Base-by-base conservation (phyloP, 2,329 filamentous ascomycete species). In the Curvularia eragrostidis region DNA sequence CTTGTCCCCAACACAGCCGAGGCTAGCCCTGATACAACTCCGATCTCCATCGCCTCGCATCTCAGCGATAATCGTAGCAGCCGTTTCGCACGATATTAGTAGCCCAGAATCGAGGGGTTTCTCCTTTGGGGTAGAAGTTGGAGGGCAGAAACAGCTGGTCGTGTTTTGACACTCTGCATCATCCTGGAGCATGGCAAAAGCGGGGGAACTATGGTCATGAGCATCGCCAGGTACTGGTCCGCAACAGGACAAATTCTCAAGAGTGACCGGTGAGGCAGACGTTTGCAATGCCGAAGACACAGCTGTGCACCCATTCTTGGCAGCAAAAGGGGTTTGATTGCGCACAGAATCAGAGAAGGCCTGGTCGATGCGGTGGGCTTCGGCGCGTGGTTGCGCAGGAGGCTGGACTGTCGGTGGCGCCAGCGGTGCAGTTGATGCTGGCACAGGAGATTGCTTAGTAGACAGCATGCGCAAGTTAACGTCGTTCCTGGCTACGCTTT, bases 61-160 rank as follows among this genome's bases (percentile, higher is more conserved):
- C 24, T 70, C 66, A 5, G 63, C 62, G 18, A 72, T 71, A 18
- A 72, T 70, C 3, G 61, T 64, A 18, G 68, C 67, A 28, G 70
- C 70, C 30, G 65, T 61, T 52, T 70, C 68, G 49, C 70, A 72
- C 1, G 70, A 71, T 18, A 69, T 72, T 21, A 71, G 61, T 7
- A 68, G 57, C 2, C 54, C 54, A 8, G 53, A 36, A 30, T 42
- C 32, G 24, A 38, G 39, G 5, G 26, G 54, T n/a, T 23, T 23
- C 19, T 39, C 34, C 36, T 32, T 39, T 19, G 44, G 34, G n/a
- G 49, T 24, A 21, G 53, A 41, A 3, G 62, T 44, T 2, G 66
- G 61, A 48, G 69, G 48, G 47, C 66, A 69, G 52, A 70, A 69
- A 46, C 68, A 70, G 47, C 62, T 63, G 13, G 54, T 24, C 7